A percentile compares a stretch with the other conserved stretches of the same genome.
Evolutionary conservation across 208 protist genomes (phyloP).

Genomic region (Polymyxa betae): DNA sequence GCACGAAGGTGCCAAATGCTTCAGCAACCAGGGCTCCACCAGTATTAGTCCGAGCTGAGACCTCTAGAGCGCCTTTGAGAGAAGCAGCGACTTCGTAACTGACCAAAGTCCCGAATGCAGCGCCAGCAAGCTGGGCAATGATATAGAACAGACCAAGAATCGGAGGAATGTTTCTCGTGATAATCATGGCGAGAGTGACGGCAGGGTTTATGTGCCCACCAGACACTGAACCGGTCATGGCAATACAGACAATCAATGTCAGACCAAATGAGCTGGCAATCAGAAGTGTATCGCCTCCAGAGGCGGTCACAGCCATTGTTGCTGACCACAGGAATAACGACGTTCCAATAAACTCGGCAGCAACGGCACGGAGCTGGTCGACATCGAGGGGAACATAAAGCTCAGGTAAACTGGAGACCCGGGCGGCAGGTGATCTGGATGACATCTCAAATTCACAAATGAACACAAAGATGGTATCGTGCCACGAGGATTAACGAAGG

Average conservation of each 20-base stretch:
- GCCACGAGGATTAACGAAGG: too few species aligned
- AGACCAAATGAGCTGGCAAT: conserved; percentile 24
- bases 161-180: background rate
- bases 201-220: conserved; percentile 41
- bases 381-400: background rate
- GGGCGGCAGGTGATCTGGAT: background rate
- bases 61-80: background rate
- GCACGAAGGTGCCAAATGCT: background rate
- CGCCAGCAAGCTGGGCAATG: background rate
- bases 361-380: background rate
- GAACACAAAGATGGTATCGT: too few species aligned
- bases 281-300: background rate
- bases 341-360: conserved; percentile 42
- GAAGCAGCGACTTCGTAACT: background rate
- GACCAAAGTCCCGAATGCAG: background rate
- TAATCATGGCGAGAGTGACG: background rate
- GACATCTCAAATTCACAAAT: too few species aligned
- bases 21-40: background rate
- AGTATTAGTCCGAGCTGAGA: background rate
- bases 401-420: background rate
- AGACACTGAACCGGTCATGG: background rate
- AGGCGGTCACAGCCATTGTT: background rate
- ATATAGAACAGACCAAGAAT: background rate
- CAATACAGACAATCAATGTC: conserved; percentile 5
- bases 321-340: background rate